Evolutionary conservation across 495 filamentous ascomycete genomes (phyloP), one percentile per base, ranked within the genome.

Genomic region (Penicillium malachiteum): DNA sequence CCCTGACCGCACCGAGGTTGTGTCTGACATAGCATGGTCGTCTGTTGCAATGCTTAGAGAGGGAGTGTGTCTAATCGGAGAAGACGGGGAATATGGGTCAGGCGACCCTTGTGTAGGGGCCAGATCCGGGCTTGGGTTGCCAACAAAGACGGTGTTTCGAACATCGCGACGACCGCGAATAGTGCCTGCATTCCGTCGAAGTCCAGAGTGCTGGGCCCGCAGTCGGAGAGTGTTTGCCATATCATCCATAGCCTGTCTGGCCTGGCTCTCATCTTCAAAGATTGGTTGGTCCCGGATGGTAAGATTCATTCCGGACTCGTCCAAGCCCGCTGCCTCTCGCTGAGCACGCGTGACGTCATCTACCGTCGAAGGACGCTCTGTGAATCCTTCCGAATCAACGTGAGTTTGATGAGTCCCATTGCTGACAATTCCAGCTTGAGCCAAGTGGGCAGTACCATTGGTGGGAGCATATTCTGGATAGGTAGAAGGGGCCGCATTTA

Each of bases 261-360:
- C 90, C 68, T 96, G 91, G 51, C 79, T 84, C 59, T 93, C 90
- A 67, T 97, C 94, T 71, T 98, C 94, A 17, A 86, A 85, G 52
- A 99, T 95, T 1, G 96, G 93, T 55, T 95, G 89, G 58, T 91
- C 92, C 57, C 90, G 81, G 58, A 99, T 99, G 55, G 87, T 94
- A 26, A 99, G 75, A 68, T 94, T 97, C 73, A 96, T 89, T 52
- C 87, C 79, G 26, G 84, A 78, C 46, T 90, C 87, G 37, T 90
- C 88, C 51, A 71, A 68, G 71, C 83, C 78, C 18, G 84, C 78
- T 39, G 89, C 89, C 72, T 95, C 91, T 59, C 81, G 84, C 68
- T 96, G 80, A 11, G 91, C 92, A 63, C 87, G 85, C 13, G 88
- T 87, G 48, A 95, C 96, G 21, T 92, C 89, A 65, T 96, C 91